These are phyloP conservation scores for Suillus luteus DNA, from an alignment of 768 basidiomycete species.

Conservation along the genomic window DNA sequence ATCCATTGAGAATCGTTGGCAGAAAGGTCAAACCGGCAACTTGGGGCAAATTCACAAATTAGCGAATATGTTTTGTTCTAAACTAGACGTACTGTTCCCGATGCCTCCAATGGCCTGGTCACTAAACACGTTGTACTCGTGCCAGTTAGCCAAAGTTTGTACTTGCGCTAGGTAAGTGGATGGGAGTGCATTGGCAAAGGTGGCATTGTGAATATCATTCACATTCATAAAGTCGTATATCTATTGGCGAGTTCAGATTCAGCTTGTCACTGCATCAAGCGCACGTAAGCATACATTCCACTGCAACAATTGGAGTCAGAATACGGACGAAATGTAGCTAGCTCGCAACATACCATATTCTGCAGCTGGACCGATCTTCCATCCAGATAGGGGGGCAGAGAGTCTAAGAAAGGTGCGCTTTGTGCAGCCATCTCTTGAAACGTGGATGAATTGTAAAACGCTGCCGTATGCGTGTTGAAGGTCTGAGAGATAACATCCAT, in stretches of 20 bases:
- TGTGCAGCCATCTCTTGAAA: conserved; percentile 51
- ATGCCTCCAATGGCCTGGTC: conserved; percentile 54
- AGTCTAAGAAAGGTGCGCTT: conserved; percentile 48
- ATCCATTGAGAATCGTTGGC: conserved; percentile 56
- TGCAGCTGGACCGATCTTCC: conserved; percentile 51
- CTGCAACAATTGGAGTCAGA: conserved; percentile 27
- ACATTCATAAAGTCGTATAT: conserved; percentile 78
- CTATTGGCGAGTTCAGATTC: conserved; percentile 31
- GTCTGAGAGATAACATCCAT: conserved; percentile 36
- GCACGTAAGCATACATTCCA: conserved; percentile 43
- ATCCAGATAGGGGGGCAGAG: conserved; percentile 53
- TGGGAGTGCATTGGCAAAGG: conserved; percentile 51
- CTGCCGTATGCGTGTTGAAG: conserved; percentile 46
- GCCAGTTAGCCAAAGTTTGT: conserved; percentile 67
- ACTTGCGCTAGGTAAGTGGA: conserved; percentile 52
- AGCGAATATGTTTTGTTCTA: neutral
- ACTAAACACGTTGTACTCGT: conserved; percentile 71
- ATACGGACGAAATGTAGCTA: neutral
- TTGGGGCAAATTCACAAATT: conserved; percentile 24
- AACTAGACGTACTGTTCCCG: conserved; percentile 53
- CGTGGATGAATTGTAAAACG: conserved; percentile 55
- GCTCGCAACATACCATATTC: conserved; percentile 52
- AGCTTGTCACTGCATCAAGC: conserved; percentile 4
- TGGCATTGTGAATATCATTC: conserved; percentile 62
- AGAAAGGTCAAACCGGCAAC: conserved; percentile 69